phyloP scores from a whole-genome alignment of 257 asterid species.

The Penstemon barbatus region DNA sequence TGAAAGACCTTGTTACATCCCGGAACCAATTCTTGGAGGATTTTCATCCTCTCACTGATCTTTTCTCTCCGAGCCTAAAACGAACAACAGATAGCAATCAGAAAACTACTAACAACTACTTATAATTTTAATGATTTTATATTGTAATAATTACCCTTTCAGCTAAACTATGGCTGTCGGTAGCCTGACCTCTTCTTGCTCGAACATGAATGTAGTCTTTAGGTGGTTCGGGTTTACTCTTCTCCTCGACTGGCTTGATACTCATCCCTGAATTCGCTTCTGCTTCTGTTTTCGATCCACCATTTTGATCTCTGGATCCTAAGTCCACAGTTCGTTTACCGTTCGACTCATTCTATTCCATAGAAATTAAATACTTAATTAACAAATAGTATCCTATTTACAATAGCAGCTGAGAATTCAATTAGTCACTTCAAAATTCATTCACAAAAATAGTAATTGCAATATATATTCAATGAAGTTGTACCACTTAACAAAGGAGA shows the following conservation, averaged over 20 bases:
- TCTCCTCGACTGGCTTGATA: slow-evolving; percentile 47
- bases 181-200: slow-evolving; percentile 97
- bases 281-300: slow-evolving; percentile 47
- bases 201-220: slow-evolving; percentile 93
- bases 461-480: too few relatives aligned
- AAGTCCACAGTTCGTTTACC: slow-evolving; percentile 48
- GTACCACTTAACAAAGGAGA: too few relatives aligned
- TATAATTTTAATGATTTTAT: slow-evolving; percentile 9
- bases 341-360: slow-evolving; percentile 41
- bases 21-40: slow-evolving; percentile 93
- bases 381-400: too few relatives aligned
- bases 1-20: slow-evolving; percentile 81
- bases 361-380: too few relatives aligned
- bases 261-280: slow-evolving; percentile 56
- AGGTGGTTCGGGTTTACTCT: slow-evolving; percentile 65
- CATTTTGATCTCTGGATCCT: slow-evolving; percentile 33
- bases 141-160: slow-evolving; percentile 60
- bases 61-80: slow-evolving; percentile 87
- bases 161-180: slow-evolving; percentile 94
- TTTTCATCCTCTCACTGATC: slow-evolving; percentile 95
- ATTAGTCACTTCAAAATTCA: slow-evolving; percentile 20
- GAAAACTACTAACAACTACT: background rate
- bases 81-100: slow-evolving; percentile 25
- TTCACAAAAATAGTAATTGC: background rate
- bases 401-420: too few relatives aligned